Percentiles rank a stretch among this genome's conserved stretches.
Evolutionary conservation across 345 rosid genomes (phyloP).

Genomic region (Diplotaxis tenuifolia): DNA sequence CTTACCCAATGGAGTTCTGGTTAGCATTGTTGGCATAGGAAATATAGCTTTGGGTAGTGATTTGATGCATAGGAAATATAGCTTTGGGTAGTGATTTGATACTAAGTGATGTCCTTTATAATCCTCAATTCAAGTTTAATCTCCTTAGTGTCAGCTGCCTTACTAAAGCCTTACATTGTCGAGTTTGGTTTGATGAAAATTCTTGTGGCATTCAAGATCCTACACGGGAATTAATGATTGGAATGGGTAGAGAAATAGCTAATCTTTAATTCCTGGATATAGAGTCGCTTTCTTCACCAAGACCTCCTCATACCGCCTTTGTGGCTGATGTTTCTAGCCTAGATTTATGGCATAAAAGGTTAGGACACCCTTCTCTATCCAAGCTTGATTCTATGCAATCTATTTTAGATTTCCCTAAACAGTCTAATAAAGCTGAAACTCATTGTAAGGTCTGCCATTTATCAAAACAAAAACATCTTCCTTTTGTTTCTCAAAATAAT

Average conservation of each 20-base stretch:
- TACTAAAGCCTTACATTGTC: background rate
- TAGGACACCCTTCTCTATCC: background rate
- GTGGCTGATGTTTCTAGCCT: background rate
- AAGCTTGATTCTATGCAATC: background rate
- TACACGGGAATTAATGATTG: background rate
- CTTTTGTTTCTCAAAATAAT: background rate
- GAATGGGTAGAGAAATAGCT: background rate
- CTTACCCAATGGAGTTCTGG: background rate
- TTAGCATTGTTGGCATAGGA: slow-evolving; percentile 5
- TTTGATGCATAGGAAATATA: background rate
- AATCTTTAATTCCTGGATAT: background rate
- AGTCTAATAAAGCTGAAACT: background rate
- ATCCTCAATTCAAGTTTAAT: background rate
- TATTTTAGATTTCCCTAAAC: background rate
- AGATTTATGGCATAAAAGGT: background rate
- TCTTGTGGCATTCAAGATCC: background rate
- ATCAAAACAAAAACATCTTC: background rate
- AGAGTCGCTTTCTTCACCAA: background rate
- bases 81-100: fast-evolving
- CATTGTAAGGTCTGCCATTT: background rate
- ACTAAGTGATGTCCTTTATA: background rate
- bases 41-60: fast-evolving
- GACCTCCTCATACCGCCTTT: too few relatives aligned
- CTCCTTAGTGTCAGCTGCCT: background rate
- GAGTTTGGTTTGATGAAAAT: background rate